These are phyloP conservation scores for Fraxinus angustifolia DNA, from an alignment of 305 asterid genomes.

Conservation along the genomic window DNA sequence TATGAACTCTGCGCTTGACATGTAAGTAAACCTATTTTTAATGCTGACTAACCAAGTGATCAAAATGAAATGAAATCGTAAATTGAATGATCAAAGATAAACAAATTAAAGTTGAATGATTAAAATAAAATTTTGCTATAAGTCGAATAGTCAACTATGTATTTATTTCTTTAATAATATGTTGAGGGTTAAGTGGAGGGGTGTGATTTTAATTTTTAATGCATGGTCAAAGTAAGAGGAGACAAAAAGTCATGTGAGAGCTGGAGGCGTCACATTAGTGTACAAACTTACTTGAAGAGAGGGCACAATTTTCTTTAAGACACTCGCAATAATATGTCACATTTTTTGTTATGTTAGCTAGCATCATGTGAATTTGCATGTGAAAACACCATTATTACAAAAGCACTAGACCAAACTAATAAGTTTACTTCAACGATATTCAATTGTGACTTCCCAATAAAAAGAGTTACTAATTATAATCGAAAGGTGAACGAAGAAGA, in stretches of 20 bases:
- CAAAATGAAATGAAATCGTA: not conserved
- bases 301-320: not conserved
- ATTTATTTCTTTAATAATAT: not conserved
- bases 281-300: not conserved
- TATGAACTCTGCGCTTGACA: not conserved
- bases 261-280: not conserved
- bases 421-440: not conserved
- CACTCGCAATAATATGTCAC: not conserved
- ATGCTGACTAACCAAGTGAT: not conserved
- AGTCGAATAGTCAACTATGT: not conserved
- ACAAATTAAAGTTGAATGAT: not conserved
- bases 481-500: not conserved
- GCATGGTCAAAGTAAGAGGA: not conserved
- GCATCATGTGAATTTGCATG: not conserved
- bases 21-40: not conserved
- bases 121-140: not conserved
- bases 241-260: constrained; percentile 1
- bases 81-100: not conserved
- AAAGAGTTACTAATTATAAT: not conserved
- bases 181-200: not conserved
- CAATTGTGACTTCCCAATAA: not conserved
- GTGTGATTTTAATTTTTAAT: not conserved
- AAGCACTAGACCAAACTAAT: not conserved
- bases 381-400: not conserved
- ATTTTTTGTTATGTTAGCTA: not conserved